Percentiles rank a stretch among this genome's conserved stretches.
Conservation (phyloP, 176 grass and related monocot species). For the Musa itinerans region DNA sequence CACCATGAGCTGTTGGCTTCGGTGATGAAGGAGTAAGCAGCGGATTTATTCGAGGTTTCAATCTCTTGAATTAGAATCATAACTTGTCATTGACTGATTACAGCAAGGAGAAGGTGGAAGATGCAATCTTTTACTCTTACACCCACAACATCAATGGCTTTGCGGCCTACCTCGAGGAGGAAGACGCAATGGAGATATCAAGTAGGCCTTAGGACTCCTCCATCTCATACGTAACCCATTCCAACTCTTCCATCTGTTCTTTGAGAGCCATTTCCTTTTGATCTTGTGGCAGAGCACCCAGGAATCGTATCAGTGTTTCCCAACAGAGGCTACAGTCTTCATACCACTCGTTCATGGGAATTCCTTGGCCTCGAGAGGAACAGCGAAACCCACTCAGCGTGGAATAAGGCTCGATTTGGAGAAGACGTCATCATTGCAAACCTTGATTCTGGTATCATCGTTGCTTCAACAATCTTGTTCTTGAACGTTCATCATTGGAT, state of each 20-base stretch:
- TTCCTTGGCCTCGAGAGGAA: conserved; percentile 61
- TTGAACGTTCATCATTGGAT: too few relatives aligned
- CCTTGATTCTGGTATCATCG: conserved; percentile 46
- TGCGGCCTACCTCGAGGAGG: conserved; percentile 46
- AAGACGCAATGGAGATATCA: conserved; percentile 33
- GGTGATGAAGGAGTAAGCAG: conserved; percentile 47
- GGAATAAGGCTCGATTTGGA: conserved; percentile 51
- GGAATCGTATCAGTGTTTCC: conserved; percentile 70
- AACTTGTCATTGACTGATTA: neutral
- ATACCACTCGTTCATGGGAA: conserved; percentile 82
- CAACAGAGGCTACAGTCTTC: conserved; percentile 40
- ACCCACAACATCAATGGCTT: conserved; percentile 76
- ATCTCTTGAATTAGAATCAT: neutral
- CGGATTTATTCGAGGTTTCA: neutral
- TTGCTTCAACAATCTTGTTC: too few relatives aligned
- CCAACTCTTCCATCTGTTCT: too few relatives aligned
- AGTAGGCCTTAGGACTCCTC: conserved; percentile 15
- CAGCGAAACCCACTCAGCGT: conserved; percentile 34
- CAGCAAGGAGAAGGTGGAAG: conserved; percentile 34
- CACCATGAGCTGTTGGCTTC: conserved; percentile 54
- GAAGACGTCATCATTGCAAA: conserved; percentile 64
- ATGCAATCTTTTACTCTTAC: conserved; percentile 83
- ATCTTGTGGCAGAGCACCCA: conserved; percentile 27
- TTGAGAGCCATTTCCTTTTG: neutral
- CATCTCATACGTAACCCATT: neutral